Conservation (phyloP, 768 basidiomycete genomes). For the Suillus paluster region DNA sequence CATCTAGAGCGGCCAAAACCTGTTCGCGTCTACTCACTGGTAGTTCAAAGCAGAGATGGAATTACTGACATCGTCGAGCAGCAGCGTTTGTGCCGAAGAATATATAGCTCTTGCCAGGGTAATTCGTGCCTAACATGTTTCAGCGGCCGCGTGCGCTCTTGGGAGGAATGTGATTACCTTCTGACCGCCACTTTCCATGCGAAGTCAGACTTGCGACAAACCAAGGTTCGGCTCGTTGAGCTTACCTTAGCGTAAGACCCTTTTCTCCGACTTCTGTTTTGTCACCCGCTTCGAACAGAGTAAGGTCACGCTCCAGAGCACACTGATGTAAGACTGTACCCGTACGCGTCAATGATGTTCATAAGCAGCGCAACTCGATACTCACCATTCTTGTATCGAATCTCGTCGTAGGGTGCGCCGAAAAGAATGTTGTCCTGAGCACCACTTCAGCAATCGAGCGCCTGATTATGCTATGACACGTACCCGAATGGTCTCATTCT, state of each 20-base stretch:
- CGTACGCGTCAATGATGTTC: background rate
- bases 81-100: constrained; percentile 59
- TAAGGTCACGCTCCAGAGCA: constrained; percentile 47
- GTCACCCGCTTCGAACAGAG: constrained; percentile 61
- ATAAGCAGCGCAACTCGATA: background rate
- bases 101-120: constrained; percentile 64
- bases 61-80: constrained; percentile 71
- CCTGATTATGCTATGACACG: background rate
- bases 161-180: constrained; percentile 18
- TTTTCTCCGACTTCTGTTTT: constrained; percentile 74
- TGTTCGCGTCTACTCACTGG: constrained; percentile 1
- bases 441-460: background rate
- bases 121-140: constrained; percentile 44
- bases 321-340: constrained; percentile 40
- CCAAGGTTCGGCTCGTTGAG: no score
- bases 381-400: constrained; percentile 45
- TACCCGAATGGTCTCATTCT: constrained; percentile 76
- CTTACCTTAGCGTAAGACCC: constrained; percentile 36
- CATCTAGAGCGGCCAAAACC: constrained; percentile 62
- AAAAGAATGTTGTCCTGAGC: constrained; percentile 51
- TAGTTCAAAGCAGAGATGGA: background rate
- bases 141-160: background rate
- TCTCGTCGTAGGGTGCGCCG: constrained; percentile 45
- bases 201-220: no score
- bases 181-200: constrained; percentile 5